phyloP scores from a whole-genome alignment of 2,329 filamentous ascomycete genomes.

The Aureobasidium namibiae region DNA sequence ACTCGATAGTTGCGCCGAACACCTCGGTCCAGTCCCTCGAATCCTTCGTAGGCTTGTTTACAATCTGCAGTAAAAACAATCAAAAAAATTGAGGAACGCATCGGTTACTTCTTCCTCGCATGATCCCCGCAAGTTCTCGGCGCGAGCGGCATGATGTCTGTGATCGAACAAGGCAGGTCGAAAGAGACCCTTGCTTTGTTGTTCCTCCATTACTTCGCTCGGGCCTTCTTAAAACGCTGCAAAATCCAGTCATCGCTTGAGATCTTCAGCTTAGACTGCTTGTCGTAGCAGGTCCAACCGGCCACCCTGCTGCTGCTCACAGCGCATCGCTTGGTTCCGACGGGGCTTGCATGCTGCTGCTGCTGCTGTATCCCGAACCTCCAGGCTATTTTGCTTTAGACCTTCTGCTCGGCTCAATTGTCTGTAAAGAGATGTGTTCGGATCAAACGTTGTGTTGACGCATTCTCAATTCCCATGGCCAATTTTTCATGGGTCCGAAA shows the following conservation, averaged over 20 bases:
- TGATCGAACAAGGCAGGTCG: slow-evolving; percentile 1
- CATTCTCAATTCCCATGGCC: neutral
- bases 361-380: neutral
- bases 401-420: neutral
- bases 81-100: neutral
- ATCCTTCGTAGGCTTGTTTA: neutral
- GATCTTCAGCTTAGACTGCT: neutral
- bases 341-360: neutral
- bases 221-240: neutral
- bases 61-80: neutral
- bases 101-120: slow-evolving; percentile 4
- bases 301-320: neutral
- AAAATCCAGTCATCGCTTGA: slow-evolving; percentile 1
- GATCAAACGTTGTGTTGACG: neutral
- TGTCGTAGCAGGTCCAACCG: neutral
- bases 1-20: neutral
- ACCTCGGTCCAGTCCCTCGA: neutral
- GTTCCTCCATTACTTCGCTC: neutral
- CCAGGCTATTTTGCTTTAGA: neutral
- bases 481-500: neutral
- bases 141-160: neutral
- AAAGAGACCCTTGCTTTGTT: neutral
- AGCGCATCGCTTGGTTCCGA: neutral
- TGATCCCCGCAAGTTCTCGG: neutral
- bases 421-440: neutral